Percentiles rank a stretch among this genome's conserved stretches.
phyloP scores from a whole-genome alignment of 2,329 filamentous ascomycete species.

The Aspergillus sp. region DNA sequence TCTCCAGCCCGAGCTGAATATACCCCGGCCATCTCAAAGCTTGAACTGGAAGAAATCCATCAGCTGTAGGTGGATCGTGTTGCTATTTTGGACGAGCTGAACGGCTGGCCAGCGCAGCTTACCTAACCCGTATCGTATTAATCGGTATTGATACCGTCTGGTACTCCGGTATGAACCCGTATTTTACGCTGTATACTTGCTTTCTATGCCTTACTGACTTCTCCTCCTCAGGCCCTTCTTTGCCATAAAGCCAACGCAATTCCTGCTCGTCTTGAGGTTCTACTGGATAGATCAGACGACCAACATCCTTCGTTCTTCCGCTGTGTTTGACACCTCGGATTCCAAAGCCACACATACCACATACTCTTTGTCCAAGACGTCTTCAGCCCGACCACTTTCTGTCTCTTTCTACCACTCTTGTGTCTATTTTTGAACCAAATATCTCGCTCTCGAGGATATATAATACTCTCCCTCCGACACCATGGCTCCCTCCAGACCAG shows the following conservation, averaged over 20 bases:
- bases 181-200: not conserved
- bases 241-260: no score
- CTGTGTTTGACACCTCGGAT: no score
- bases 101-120: no score
- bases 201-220: no score
- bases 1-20: no score
- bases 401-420: no score
- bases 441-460: not conserved
- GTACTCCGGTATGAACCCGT: constrained; percentile 7
- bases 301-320: no score
- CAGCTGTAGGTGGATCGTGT: not conserved
- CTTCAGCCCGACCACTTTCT: not conserved
- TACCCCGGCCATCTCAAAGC: not conserved
- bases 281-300: no score
- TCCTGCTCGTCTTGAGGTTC: no score
- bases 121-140: not conserved
- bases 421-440: no score
- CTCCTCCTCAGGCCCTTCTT: no score
- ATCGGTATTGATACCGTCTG: constrained; percentile 13
- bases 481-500: constrained; percentile 32
- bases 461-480: not conserved
- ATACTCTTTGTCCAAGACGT: not conserved
- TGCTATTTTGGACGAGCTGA: constrained; percentile 14
- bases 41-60: no score
- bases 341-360: not conserved